Percentiles rank a stretch among this genome's conserved stretches.
Evolutionary conservation across 768 basidiomycete genomes (phyloP).

Genomic region (Leccinum longicurvipes): DNA sequence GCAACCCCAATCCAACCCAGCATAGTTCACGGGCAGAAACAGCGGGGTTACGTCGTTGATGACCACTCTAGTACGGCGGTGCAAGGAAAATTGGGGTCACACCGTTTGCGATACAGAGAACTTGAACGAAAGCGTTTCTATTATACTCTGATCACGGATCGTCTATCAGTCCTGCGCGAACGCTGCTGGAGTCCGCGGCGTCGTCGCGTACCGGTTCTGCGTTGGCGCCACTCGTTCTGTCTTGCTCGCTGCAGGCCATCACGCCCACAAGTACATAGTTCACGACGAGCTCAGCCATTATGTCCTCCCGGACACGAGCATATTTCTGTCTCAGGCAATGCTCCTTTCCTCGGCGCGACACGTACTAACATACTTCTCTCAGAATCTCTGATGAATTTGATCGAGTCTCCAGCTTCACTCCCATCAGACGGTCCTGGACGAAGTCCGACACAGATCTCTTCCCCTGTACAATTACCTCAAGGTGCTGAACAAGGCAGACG

Average conservation of each 20-base stretch:
- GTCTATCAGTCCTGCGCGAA: slow-evolving; percentile 74
- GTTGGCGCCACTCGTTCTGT: slow-evolving; percentile 35
- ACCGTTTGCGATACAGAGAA: no score
- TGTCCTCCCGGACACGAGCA: slow-evolving; percentile 93
- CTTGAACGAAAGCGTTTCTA: no score
- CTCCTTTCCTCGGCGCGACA: not conserved
- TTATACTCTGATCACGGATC: no score
- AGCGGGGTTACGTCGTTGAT: no score
- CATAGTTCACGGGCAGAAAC: no score
- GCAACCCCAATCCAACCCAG: no score
- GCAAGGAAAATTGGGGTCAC: no score
- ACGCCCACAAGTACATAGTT: slow-evolving; percentile 53
- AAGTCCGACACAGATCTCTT: slow-evolving; percentile 91
- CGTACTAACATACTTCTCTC: slow-evolving; percentile 6
- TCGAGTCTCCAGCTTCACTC: slow-evolving; percentile 76
- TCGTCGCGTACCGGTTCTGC: slow-evolving; percentile 68
- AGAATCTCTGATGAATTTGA: slow-evolving; percentile 99
- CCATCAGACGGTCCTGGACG: slow-evolving; percentile 96
- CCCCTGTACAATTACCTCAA: slow-evolving; percentile 93
- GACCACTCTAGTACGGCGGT: no score
- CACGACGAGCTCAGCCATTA: slow-evolving; percentile 73
- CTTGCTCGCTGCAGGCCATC: slow-evolving; percentile 60
- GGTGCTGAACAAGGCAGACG: slow-evolving; percentile 77
- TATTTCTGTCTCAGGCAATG: slow-evolving; percentile 79
- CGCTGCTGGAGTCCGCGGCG: slow-evolving; percentile 87